Base-by-base conservation (phyloP, 441 rosid genomes). In the Syzygium malaccense region DNA sequence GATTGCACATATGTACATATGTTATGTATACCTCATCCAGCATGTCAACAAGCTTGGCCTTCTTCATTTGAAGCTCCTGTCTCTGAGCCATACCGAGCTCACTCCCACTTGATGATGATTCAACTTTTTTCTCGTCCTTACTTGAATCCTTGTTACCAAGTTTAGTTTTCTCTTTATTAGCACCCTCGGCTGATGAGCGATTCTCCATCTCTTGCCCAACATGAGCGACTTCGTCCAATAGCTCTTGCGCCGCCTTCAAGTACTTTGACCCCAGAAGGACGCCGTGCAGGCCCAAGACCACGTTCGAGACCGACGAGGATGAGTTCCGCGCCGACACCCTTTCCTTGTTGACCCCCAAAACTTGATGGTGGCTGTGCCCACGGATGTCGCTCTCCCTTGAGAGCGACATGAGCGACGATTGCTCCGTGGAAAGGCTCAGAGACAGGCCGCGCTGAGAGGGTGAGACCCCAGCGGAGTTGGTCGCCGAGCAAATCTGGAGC, bases 161-260 rank as follows among this genome's bases (percentile, higher is more conserved):
- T 23, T 85, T 90, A 88, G 54, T 88, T 56, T 87, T 92, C 88
- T 88, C 91, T 89, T 90, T 93, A 37, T 56, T 56, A 55, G 86
- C 54, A 62, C 88, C 89, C 86, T 85, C 91, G 2, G 79, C 26
- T 14, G 86, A 85, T 55, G 90, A 86, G 51, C 71, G 71, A 89
- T 89, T 93, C 79, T 87, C 71, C 37, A 79, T 55, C 53, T 86
- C 86, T 53, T 88, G 90, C 89, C 91, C 93, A 66, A 95, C 94
- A 55, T 92, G 91, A 32, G 93, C 95, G 84, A 95, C 95, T 90
- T 95, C 97, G 86, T 94, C 95, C 23, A 96, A 93, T 48, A 96
- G 92, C 92, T 95, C 97, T 89, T 95, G 98, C 19, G 95, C 91
- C n/a, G 96, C 96, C 89, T 89, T 94, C 91, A 95, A 88, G 94